A percentile compares a stretch with the other conserved stretches of the same genome.
Evolutionary conservation across 306 rosid species (phyloP).

Genomic region (Pyrus bretschneideri): DNA sequence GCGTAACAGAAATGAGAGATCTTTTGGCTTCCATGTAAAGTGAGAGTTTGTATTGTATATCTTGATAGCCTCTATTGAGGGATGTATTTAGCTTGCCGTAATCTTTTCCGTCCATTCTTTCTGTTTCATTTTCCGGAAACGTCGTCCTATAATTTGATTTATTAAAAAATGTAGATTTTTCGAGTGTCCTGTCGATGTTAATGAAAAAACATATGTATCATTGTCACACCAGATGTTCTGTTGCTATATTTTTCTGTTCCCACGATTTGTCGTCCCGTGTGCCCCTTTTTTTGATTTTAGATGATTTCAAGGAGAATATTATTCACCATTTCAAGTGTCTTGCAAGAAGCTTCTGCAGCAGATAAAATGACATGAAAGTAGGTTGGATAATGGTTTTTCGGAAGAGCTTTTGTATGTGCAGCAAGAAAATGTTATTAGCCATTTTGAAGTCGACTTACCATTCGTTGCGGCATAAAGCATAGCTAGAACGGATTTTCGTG

Average conservation of each 20-base stretch:
- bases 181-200: neutral
- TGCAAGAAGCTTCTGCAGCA: too few species aligned
- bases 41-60: constrained; percentile 9
- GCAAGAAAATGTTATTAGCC: too few species aligned
- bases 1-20: constrained; percentile 62
- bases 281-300: neutral
- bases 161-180: neutral
- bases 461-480: too few species aligned
- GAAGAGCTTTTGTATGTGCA: too few species aligned
- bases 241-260: neutral
- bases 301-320: neutral
- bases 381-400: too few species aligned
- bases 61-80: constrained; percentile 16
- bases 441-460: too few species aligned
- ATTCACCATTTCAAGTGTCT: neutral
- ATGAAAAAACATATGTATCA: neutral
- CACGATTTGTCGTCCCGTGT: neutral
- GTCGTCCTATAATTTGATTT: constrained; percentile 16
- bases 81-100: constrained; percentile 3
- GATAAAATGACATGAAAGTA: too few species aligned
- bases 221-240: neutral
- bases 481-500: too few species aligned
- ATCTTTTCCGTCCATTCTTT: neutral
- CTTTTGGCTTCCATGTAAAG: constrained; percentile 62
- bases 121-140: neutral